phyloP scores from a whole-genome alignment of 352 stramenopile genomes.

The Globisporangium camurandrum region DNA sequence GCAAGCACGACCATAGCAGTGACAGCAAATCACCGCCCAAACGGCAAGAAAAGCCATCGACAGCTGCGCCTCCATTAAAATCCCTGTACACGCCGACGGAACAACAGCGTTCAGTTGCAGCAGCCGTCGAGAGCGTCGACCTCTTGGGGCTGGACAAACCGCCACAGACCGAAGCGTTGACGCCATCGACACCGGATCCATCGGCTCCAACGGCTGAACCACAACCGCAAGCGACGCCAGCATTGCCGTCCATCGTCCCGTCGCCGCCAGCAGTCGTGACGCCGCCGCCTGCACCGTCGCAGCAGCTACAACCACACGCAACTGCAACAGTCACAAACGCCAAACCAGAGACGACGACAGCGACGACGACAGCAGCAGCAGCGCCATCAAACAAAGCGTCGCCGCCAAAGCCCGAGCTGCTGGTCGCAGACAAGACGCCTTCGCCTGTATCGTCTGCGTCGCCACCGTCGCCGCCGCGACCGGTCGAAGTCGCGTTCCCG shows the following conservation, averaged over 20 bases:
- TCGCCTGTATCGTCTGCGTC: too few species aligned
- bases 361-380: neutral
- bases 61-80: conserved; percentile 21
- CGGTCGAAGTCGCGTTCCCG: conserved; percentile 5
- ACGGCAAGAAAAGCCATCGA: conserved; percentile 2
- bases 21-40: neutral
- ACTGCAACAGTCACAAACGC: neutral
- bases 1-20: neutral
- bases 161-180: conserved; percentile 1
- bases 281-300: neutral
- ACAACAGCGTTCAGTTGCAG: neutral
- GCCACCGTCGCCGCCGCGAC: neutral
- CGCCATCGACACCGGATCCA: neutral
- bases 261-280: neutral
- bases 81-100: too few species aligned
- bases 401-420: conserved; percentile 1
- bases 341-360: conserved; percentile 6
- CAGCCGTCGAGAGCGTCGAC: conserved; percentile 30
- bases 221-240: neutral
- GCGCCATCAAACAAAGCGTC: neutral
- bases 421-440: too few species aligned
- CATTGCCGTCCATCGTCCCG: neutral
- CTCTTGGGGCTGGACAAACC: conserved; percentile 34
- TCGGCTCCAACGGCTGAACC: neutral
- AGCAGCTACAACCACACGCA: too few species aligned